These are phyloP conservation scores for Botrytis tulipae DNA, from an alignment of 2,329 filamentous ascomycete genomes.

Conservation along the genomic window DNA sequence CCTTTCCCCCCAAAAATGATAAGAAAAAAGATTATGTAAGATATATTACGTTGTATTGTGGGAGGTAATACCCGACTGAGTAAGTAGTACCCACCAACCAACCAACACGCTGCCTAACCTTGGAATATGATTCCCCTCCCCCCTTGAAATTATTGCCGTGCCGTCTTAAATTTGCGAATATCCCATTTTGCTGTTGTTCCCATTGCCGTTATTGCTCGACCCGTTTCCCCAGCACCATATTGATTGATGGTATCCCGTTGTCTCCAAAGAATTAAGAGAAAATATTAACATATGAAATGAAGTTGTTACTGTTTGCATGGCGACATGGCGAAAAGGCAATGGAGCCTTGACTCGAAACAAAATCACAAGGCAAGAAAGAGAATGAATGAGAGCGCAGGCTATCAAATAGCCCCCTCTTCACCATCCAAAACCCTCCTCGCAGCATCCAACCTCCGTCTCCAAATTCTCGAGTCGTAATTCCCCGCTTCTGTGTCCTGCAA, in stretches of 20 bases:
- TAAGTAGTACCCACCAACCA: not conserved
- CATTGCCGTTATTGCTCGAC: not conserved
- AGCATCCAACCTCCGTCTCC: slow-evolving; percentile 70
- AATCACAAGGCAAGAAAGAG: not conserved
- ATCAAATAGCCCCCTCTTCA: slow-evolving; percentile 46
- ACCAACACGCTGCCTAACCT: not conserved
- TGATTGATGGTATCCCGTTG: not conserved
- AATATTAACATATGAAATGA: not conserved
- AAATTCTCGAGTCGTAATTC: slow-evolving; percentile 59
- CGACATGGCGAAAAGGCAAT: not conserved
- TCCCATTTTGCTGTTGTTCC: not conserved
- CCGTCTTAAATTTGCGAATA: not conserved
- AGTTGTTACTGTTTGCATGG: not conserved
- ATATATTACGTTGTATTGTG: not conserved
- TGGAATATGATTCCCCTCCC: not conserved
- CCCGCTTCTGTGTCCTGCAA: slow-evolving; percentile 54
- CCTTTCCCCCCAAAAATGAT: not conserved
- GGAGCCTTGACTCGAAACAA: not conserved
- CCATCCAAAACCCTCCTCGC: slow-evolving; percentile 74
- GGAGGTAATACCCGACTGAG: not conserved
- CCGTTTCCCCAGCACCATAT: not conserved
- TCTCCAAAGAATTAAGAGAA: not conserved
- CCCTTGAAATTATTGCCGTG: not conserved
- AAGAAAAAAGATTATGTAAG: slow-evolving; percentile 10
- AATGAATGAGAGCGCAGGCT: not conserved